These are phyloP conservation scores for Cyclospora cayetanensis DNA, from an alignment of 169 alveolate species.

Conservation along the genomic window DNA sequence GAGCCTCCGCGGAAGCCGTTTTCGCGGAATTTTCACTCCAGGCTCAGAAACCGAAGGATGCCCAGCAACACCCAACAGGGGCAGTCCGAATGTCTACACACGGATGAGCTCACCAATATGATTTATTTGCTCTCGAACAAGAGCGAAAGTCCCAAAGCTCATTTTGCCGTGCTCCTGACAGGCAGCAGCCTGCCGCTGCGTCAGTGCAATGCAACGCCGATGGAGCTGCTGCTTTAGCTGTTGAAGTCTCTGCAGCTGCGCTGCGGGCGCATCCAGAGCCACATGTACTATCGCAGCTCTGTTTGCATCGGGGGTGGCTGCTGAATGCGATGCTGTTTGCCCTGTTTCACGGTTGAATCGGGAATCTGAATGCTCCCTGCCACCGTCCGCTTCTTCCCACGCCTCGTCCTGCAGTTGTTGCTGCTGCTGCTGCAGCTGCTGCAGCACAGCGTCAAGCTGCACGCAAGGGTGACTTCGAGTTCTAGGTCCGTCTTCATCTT, in stretches of 20 bases:
- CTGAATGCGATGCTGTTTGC: too few relatives aligned
- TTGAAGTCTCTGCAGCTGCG: neutral
- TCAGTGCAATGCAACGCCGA: constrained; percentile 26
- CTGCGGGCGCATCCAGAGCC: neutral
- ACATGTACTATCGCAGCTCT: too few relatives aligned
- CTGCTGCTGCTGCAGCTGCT: constrained; percentile 6
- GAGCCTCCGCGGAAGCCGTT: too few relatives aligned
- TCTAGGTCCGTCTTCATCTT: too few relatives aligned
- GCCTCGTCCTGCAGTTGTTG: neutral
- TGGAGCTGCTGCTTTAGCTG: constrained; percentile 27
- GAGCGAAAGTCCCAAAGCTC: constrained; percentile 63
- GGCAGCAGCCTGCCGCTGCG: constrained; percentile 41
- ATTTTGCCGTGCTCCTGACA: constrained; percentile 52
- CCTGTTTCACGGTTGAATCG: too few relatives aligned
- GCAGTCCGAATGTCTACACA: too few relatives aligned
- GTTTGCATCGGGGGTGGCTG: too few relatives aligned
- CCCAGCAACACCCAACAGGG: too few relatives aligned
- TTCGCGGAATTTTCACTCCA: too few relatives aligned
- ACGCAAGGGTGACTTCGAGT: constrained; percentile 24
- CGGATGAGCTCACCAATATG: constrained; percentile 46
- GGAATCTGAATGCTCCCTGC: too few relatives aligned
- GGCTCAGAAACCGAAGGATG: too few relatives aligned
- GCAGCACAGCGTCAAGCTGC: neutral
- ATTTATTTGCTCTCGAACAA: constrained; percentile 61
- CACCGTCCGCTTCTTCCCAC: neutral